phyloP scores from a whole-genome alignment of 2,329 filamentous ascomycete genomes.

The Scedosporium boydii region DNA sequence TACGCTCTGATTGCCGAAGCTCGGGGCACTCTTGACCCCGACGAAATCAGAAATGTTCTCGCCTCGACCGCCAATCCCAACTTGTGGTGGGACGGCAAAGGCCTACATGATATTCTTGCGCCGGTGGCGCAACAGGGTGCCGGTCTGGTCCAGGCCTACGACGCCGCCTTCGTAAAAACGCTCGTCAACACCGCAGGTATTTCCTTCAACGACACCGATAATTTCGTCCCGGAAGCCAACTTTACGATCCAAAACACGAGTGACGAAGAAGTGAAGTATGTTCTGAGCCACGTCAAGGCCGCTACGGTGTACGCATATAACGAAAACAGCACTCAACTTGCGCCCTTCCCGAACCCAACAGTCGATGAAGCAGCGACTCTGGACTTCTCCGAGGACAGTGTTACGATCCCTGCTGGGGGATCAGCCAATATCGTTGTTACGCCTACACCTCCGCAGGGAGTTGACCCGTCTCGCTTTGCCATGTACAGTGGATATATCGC shows the following conservation, averaged over 20 bases:
- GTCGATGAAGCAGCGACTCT: conserved; percentile 17
- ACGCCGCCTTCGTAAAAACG: conserved; percentile 45
- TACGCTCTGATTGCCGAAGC: conserved; percentile 43
- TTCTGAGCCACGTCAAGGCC: conserved; percentile 38
- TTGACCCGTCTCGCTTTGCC: conserved; percentile 18
- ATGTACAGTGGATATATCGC: conserved; percentile 33
- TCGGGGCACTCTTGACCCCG: conserved; percentile 38
- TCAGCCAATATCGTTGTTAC: conserved; percentile 21
- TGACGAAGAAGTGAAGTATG: conserved; percentile 37
- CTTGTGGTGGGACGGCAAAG: conserved; percentile 34
- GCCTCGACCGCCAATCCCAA: conserved; percentile 39
- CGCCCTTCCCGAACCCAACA: conserved; percentile 29
- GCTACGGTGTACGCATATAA: conserved; percentile 45
- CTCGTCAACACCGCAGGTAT: conserved; percentile 45
- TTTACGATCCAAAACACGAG: conserved; percentile 49
- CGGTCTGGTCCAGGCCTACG: conserved; percentile 50
- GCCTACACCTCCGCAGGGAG: conserved; percentile 13
- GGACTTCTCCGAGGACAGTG: conserved; percentile 28
- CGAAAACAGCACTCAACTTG: conserved; percentile 17
- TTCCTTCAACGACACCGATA: conserved; percentile 54
- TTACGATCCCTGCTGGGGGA: conserved; percentile 24
- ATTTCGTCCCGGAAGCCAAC: conserved; percentile 37
- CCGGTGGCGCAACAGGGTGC: conserved; percentile 52
- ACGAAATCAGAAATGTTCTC: conserved; percentile 36
- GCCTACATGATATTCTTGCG: conserved; percentile 30